These are phyloP conservation scores for Salix viminalis DNA, from an alignment of 345 rosid genomes.

Conservation along the genomic window DNA sequence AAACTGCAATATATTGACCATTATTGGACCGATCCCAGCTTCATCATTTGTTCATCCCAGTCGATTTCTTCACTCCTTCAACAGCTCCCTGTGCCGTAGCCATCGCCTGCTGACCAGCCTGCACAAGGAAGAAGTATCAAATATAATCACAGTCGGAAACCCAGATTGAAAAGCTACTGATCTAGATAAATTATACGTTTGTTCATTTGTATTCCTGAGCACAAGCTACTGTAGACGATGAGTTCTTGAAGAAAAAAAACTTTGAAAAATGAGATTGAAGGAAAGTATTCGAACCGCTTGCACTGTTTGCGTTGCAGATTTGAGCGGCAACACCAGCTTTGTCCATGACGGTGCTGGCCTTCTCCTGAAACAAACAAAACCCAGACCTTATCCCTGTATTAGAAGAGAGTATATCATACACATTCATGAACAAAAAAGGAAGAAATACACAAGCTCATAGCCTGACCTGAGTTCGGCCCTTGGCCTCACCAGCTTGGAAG, in stretches of 20 bases:
- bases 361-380: slow-evolving; percentile 42
- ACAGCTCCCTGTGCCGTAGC: slow-evolving; percentile 57
- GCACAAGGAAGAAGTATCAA: background rate
- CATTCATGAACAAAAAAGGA: background rate
- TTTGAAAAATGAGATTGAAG: background rate
- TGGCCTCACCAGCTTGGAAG: slow-evolving; percentile 49
- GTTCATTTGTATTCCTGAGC: too few species aligned
- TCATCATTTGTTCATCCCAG: slow-evolving; percentile 24
- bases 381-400: background rate
- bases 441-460: background rate
- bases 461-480: slow-evolving; percentile 50
- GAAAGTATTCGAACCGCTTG: slow-evolving; percentile 36
- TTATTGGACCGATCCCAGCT: background rate
- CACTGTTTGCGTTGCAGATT: slow-evolving; percentile 53
- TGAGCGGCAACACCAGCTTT: slow-evolving; percentile 54
- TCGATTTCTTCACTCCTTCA: slow-evolving; percentile 56
- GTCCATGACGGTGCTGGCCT: slow-evolving; percentile 50
- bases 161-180: too few species aligned
- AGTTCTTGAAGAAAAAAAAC: background rate
- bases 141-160: too few species aligned
- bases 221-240: background rate
- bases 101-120: slow-evolving; percentile 60
- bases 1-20: background rate
- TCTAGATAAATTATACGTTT: too few species aligned
- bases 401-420: background rate